Percentiles rank a stretch among this genome's conserved stretches.
Conservation (phyloP, 2,329 filamentous ascomycete species). For the Paecilomyces dactylethromorphus region DNA sequence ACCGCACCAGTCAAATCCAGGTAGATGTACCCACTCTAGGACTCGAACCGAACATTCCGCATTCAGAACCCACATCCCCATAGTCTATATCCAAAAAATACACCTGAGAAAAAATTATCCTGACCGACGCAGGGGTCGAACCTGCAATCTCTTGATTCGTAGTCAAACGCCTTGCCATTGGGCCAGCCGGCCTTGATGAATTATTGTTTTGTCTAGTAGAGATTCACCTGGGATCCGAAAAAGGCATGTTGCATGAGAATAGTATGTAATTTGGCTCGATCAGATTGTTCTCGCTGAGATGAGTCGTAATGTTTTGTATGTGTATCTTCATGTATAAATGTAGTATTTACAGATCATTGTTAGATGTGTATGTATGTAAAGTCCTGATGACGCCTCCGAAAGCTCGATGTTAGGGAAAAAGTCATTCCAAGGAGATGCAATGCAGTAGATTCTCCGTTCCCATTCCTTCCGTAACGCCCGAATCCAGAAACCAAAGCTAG, state of each 20-base stretch:
- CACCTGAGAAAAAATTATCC: too few species aligned
- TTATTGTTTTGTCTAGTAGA: too few species aligned
- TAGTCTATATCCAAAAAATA: too few species aligned
- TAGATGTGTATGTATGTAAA: neutral
- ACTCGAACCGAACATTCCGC: too few species aligned
- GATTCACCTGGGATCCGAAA: too few species aligned
- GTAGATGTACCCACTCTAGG: too few species aligned
- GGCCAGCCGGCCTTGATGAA: slow-evolving; percentile 26
- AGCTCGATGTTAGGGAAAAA: neutral
- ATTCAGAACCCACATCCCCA: too few species aligned
- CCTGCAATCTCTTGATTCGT: slow-evolving; percentile 48
- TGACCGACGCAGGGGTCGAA: slow-evolving; percentile 39
- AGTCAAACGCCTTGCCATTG: slow-evolving; percentile 48
- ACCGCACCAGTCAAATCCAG: too few species aligned
- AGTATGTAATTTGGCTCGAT: too few species aligned
- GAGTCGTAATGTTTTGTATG: neutral
- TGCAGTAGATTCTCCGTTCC: neutral
- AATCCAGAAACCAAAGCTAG: neutral
- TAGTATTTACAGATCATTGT: neutral
- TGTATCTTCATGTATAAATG: neutral
- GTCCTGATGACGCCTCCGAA: neutral
- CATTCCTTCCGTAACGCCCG: neutral
- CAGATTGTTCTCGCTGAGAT: neutral
- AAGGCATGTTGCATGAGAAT: too few species aligned
- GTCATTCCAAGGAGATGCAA: neutral